A percentile compares a stretch with the other conserved stretches of the same genome.
Evolutionary conservation across 2,329 filamentous ascomycete species (phyloP).

Genomic region (Alternaria metachromatica): DNA sequence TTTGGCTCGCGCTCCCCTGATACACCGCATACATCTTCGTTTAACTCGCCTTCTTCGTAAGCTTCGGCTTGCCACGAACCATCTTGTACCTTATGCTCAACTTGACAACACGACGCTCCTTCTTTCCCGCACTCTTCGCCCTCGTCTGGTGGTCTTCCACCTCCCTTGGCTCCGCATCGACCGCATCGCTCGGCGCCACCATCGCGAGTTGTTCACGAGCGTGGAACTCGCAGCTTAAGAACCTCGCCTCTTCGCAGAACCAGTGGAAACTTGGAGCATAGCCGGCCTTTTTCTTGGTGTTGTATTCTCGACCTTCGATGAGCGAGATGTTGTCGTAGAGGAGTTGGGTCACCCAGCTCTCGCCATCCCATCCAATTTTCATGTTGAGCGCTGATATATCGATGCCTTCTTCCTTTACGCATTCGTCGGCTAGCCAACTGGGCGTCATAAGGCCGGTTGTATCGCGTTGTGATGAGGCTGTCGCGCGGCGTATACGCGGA

Average conservation of each 20-base stretch:
- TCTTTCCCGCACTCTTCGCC: background rate
- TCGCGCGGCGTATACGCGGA: background rate
- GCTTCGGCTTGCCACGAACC: background rate
- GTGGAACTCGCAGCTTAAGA: constrained; percentile 11
- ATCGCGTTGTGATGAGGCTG: background rate
- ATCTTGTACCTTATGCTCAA: constrained; percentile 9
- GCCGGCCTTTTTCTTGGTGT: background rate
- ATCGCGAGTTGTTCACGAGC: constrained; percentile 8
- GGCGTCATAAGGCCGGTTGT: background rate
- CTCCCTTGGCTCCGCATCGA: background rate
- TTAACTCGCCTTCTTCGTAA: background rate
- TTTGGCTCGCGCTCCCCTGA: background rate
- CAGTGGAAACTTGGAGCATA: constrained; percentile 13
- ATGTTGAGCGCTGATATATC: constrained; percentile 1
- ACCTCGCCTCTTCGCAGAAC: constrained; percentile 19
- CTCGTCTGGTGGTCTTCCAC: background rate
- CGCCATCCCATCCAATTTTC: constrained; percentile 4
- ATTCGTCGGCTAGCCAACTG: background rate
- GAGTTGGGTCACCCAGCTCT: constrained; percentile 13
- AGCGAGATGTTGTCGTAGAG: constrained; percentile 1
- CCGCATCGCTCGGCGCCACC: background rate
- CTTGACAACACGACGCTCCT: constrained; percentile 6
- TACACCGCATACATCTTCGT: background rate
- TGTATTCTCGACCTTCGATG: constrained; percentile 13
- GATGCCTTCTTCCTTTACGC: background rate